These are phyloP conservation scores for Populus hybrid DNA, from an alignment of 441 rosid species.

Conservation along the genomic window DNA sequence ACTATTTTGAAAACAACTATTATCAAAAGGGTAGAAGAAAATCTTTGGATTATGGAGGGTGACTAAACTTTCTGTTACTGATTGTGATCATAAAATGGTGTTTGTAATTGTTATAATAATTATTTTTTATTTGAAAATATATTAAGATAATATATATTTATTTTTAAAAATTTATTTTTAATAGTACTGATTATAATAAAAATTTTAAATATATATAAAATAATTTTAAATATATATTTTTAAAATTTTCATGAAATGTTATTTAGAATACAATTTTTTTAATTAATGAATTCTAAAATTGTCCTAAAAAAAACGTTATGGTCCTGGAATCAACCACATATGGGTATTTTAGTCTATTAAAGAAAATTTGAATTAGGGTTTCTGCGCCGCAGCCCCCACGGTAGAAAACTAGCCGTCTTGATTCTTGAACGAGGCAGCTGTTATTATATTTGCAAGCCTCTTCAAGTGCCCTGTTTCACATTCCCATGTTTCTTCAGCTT, in stretches of 20 bases:
- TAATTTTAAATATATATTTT: no score
- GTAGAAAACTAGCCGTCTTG: not conserved
- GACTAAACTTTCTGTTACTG: not conserved
- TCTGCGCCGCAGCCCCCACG: slow-evolving; percentile 15
- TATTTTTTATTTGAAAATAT: no score
- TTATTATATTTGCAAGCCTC: not conserved
- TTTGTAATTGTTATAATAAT: no score
- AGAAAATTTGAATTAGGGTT: slow-evolving; percentile 22
- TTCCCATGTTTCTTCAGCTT: not conserved
- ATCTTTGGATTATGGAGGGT: not conserved
- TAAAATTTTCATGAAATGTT: no score
- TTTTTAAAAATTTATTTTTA: no score
- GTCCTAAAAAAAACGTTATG: not conserved
- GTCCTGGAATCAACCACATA: not conserved
- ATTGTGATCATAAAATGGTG: no score
- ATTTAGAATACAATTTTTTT: no score
- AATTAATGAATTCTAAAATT: not conserved
- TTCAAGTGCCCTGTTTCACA: not conserved
- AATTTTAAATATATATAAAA: no score
- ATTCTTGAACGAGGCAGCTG: not conserved
- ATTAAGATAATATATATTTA: no score
- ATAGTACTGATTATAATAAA: no score
- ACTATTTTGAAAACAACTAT: no score
- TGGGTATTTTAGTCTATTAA: slow-evolving; percentile 16
- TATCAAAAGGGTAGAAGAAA: not conserved